phyloP scores from a whole-genome alignment of 352 stramenopile species.

The Pythium phragmitis region DNA sequence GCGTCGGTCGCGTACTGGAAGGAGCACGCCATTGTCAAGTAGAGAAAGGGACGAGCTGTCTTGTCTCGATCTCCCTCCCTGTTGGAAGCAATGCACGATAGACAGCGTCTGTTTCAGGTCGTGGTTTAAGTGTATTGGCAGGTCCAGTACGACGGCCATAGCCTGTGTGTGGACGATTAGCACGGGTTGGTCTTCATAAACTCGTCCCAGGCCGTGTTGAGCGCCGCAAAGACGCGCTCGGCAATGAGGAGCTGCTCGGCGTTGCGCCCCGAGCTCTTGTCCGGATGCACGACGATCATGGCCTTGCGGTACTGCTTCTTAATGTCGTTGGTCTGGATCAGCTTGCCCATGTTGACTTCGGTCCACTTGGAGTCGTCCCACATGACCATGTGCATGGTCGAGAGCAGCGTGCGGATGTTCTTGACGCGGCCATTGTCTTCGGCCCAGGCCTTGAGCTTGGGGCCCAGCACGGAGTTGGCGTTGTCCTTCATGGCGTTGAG shows the following conservation, averaged over 20 bases:
- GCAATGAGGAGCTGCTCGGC: constrained; percentile 89
- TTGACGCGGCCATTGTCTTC: constrained; percentile 87
- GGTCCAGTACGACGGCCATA: too few relatives aligned
- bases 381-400: constrained; percentile 91
- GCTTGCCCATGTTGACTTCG: constrained; percentile 90
- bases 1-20: constrained; percentile 88
- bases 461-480: constrained; percentile 50
- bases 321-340: constrained; percentile 88
- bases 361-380: constrained; percentile 89
- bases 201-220: constrained; percentile 91
- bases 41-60: constrained; percentile 11
- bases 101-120: not conserved
- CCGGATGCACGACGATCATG: constrained; percentile 92
- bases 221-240: constrained; percentile 87
- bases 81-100: not conserved
- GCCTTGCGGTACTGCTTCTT: constrained; percentile 91
- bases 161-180: constrained; percentile 18
- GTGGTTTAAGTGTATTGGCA: not conserved
- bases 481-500: constrained; percentile 74
- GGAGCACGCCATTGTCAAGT: constrained; percentile 84
- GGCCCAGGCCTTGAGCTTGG: constrained; percentile 78
- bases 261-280: constrained; percentile 85
- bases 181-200: constrained; percentile 76
- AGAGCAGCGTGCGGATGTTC: constrained; percentile 90
- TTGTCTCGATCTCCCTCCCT: too few relatives aligned